phyloP scores from a whole-genome alignment of 352 stramenopile species.

The Globisporangium perplexum region DNA sequence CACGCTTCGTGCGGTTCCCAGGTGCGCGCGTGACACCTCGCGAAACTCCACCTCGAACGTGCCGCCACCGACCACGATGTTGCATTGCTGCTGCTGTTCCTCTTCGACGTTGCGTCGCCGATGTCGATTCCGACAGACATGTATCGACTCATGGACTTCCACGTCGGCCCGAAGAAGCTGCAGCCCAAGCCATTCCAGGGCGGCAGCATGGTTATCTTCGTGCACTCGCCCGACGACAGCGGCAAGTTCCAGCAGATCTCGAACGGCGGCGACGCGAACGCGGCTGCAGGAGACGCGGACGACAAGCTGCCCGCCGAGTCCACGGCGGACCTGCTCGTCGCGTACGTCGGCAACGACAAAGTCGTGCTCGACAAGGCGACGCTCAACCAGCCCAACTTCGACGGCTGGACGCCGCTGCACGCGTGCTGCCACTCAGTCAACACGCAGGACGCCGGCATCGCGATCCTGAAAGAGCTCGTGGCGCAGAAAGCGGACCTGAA shows the following conservation, averaged over 20 bases:
- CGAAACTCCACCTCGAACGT: neutral
- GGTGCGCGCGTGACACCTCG: constrained; percentile 13
- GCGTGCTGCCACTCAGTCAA: constrained; percentile 70
- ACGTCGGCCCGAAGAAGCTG: constrained; percentile 65
- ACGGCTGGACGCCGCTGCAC: constrained; percentile 75
- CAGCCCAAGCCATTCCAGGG: constrained; percentile 37
- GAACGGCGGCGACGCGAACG: constrained; percentile 16
- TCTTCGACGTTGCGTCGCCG: no score
- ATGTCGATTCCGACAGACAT: constrained; percentile 26
- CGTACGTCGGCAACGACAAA: constrained; percentile 63
- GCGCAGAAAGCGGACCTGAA: constrained; percentile 57
- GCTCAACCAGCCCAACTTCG: constrained; percentile 64
- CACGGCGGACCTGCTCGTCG: constrained; percentile 48
- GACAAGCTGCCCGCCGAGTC: constrained; percentile 20
- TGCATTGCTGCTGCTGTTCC: neutral
- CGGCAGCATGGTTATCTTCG: constrained; percentile 61
- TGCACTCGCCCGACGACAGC: constrained; percentile 40
- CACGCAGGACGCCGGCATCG: constrained; percentile 60
- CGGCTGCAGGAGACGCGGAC: constrained; percentile 9
- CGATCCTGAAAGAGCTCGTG: constrained; percentile 64
- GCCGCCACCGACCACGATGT: neutral
- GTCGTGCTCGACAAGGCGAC: constrained; percentile 64
- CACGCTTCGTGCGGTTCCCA: constrained; percentile 74
- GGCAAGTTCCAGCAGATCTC: constrained; percentile 48
- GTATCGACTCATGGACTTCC: constrained; percentile 80